Conservation (phyloP, 768 basidiomycete genomes). For the Kwoniella heveanensis region DNA sequence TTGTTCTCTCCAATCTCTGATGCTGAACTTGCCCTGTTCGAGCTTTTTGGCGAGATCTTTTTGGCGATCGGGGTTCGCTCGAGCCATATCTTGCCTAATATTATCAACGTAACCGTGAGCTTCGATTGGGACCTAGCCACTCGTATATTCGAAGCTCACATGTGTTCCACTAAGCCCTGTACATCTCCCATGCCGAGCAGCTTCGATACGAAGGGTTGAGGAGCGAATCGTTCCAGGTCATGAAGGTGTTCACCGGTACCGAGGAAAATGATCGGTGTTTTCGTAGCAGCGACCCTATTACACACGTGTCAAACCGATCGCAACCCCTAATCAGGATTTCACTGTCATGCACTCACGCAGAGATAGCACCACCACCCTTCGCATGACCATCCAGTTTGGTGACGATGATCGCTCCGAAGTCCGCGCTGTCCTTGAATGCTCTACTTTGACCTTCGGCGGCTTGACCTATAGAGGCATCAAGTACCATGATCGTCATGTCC, state of each 20-base stretch:
- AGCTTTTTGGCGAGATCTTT: slow-evolving; percentile 97
- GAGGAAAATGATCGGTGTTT: slow-evolving; percentile 97
- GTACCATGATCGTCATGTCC: slow-evolving; percentile 89
- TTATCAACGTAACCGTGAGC: slow-evolving; percentile 18
- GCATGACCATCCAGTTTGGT: slow-evolving; percentile 99
- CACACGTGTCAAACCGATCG: background rate
- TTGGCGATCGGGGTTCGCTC: slow-evolving; percentile 93
- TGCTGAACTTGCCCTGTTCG: slow-evolving; percentile 87
- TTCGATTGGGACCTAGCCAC: too few relatives aligned
- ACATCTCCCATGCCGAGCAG: slow-evolving; percentile 93
- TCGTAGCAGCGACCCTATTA: slow-evolving; percentile 90
- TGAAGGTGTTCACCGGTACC: slow-evolving; percentile 97
- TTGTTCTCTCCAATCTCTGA: slow-evolving; percentile 97
- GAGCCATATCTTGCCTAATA: slow-evolving; percentile 75
- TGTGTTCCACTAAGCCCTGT: slow-evolving; percentile 96
- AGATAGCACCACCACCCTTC: slow-evolving; percentile 98
- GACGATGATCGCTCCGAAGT: slow-evolving; percentile 98
- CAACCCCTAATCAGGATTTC: background rate
- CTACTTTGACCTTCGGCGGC: slow-evolving; percentile 94
- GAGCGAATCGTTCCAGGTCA: slow-evolving; percentile 92
- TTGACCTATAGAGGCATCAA: slow-evolving; percentile 98
- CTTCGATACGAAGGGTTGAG: slow-evolving; percentile 96
- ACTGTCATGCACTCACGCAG: slow-evolving; percentile 70
- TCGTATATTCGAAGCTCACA: too few relatives aligned
- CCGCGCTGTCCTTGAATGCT: slow-evolving; percentile 95